Evolutionary conservation across 495 filamentous ascomycete species (phyloP), one percentile per base, ranked within the genome.

Genomic region (Aspergillus saccharolyticus): DNA sequence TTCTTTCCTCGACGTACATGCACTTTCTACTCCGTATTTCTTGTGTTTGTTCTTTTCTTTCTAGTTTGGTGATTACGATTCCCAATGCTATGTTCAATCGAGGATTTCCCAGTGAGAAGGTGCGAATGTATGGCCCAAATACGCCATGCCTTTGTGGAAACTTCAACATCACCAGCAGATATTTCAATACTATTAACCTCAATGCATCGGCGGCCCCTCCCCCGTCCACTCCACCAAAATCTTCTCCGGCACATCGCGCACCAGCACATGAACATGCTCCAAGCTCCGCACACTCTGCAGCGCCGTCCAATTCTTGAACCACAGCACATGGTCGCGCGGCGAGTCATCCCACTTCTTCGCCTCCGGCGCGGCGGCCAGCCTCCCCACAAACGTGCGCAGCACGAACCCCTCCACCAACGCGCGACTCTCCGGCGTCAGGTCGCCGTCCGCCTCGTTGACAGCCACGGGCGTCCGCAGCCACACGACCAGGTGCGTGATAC

Each of bases 301-400:
- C n/a, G 82, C 82, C 50, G 84, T 84, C 88, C 89, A 95, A 65
- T 97, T 97, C 80, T 96, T 96, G 66, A 96, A 96, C 89, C 89
- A 97, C 63, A 91, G 57, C 58, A 96, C 89, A 57, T 80, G 82
- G 6, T 83, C 78, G 22, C 77, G 71, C 25, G 71, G 63, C 33
- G 33, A 39, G 48, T 68, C 63, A 6, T 56, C 71, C 73, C 68
- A 64, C 24, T n/a, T n/a, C n/a, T n/a, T n/a, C n/a, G 21, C 64
- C 70, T 3, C 72, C 64, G 43, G 33, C 59, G 70, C 68, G 64
- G 52, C 51, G 55, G 62, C 83, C 54, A 93, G 68, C 14, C 76
- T 71, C 44, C 79, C 73, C 5, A 81, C 78, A 70, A 97, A 96
- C 17, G 75, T 83, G 51, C 72, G 68, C 61, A 79, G 71, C 48